Evolutionary conservation across 257 asterid species (phyloP).

Genomic region (Coffea eugenioides): DNA sequence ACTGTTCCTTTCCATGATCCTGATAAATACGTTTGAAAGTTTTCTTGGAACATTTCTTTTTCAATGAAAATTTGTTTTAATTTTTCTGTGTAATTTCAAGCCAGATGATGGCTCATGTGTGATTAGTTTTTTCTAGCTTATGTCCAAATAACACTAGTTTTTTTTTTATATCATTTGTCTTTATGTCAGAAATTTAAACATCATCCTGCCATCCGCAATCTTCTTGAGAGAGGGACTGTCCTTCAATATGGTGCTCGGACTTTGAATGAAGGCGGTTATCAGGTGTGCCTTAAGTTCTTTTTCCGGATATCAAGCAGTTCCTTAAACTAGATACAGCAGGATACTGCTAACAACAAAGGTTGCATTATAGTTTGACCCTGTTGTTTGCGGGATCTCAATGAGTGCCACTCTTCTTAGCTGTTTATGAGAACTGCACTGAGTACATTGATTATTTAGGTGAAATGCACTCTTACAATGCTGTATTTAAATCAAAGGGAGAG

Average conservation of each 20-base stretch:
- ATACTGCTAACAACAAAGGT: neutral
- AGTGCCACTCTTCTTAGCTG: neutral
- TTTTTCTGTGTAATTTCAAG: neutral
- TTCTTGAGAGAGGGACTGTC: slow-evolving; percentile 80
- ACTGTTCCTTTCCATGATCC: neutral
- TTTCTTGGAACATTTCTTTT: neutral
- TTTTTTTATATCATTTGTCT: neutral
- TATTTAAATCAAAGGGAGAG: neutral
- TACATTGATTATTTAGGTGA: neutral
- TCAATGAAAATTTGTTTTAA: neutral
- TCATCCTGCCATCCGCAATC: slow-evolving; percentile 80
- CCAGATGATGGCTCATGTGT: neutral
- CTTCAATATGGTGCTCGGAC: slow-evolving; percentile 97
- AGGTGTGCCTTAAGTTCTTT: slow-evolving; percentile 39
- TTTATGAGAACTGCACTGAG: neutral
- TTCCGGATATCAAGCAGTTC: too few species aligned
- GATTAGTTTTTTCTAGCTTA: neutral
- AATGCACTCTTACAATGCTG: neutral
- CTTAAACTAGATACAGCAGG: neutral
- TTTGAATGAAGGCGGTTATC: slow-evolving; percentile 96
- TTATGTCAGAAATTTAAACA: slow-evolving; percentile 72
- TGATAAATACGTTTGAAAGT: neutral
- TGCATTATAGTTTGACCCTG: neutral
- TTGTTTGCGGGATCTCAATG: neutral
- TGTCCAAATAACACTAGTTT: neutral